Percentiles rank a stretch among this genome's conserved stretches.
phyloP scores from a whole-genome alignment of 805 yeast genomes.

The Metschnikowia noctiluminum region DNA sequence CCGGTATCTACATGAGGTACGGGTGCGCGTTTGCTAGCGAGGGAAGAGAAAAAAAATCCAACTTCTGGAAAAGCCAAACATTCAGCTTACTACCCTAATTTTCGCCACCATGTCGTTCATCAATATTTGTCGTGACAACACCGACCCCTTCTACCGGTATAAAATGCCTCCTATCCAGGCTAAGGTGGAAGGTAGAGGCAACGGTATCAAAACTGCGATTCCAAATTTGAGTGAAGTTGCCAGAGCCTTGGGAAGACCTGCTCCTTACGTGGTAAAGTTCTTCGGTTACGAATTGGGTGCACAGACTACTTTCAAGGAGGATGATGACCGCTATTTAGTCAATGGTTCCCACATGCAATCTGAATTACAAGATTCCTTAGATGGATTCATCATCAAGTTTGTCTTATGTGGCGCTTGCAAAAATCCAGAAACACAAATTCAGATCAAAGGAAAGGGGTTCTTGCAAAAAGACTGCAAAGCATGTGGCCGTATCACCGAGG shows the following conservation, averaged over 20 bases:
- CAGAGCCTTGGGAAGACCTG: conserved; percentile 89
- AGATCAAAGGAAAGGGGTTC: conserved; percentile 68
- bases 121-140: conserved; percentile 94
- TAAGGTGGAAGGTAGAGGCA: conserved; percentile 97
- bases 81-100: neutral
- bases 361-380: conserved; percentile 89
- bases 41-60: conserved; percentile 2
- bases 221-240: conserved; percentile 90
- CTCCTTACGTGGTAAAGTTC: conserved; percentile 86
- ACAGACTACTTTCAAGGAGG: conserved; percentile 79
- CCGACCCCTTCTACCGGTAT: conserved; percentile 98
- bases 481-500: conserved; percentile 84
- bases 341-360: conserved; percentile 92
- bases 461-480: conserved; percentile 95
- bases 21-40: conserved; percentile 8
- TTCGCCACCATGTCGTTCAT: conserved; percentile 66
- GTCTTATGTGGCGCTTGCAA: conserved; percentile 93
- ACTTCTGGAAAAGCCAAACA: neutral
- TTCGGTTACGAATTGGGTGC: conserved; percentile 98
- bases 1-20: conserved; percentile 8
- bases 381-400: conserved; percentile 89
- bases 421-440: conserved; percentile 95
- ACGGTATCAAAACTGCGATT: conserved; percentile 96
- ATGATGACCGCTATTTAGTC: conserved; percentile 81
- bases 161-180: conserved; percentile 98